A percentile compares a stretch with the other conserved stretches of the same genome.
phyloP scores from a whole-genome alignment of 2,329 filamentous ascomycete species.

The Calonectria hongkongensis region DNA sequence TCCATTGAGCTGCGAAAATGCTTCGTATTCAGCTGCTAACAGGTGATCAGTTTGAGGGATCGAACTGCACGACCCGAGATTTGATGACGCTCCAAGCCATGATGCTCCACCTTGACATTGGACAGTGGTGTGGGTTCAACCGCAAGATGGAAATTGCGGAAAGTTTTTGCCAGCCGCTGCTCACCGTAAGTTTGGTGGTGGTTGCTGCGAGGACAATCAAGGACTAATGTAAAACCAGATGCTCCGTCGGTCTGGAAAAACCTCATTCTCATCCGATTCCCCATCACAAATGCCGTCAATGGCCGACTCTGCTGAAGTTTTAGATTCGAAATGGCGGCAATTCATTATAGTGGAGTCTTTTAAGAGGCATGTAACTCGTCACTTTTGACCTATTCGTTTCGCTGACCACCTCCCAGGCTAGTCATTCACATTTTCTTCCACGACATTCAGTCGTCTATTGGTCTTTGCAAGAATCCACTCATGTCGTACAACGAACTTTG shows the following conservation, averaged over 20 bases:
- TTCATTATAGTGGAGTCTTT: conserved; percentile 48
- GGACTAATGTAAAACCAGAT: conserved; percentile 40
- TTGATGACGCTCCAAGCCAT: conserved; percentile 49
- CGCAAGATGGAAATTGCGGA: conserved; percentile 49
- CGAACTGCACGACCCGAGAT: conserved; percentile 40
- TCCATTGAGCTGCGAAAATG: background rate
- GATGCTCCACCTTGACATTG: conserved; percentile 51
- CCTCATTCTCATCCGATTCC: conserved; percentile 47
- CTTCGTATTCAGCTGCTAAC: conserved; percentile 4
- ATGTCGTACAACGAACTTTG: conserved; percentile 51
- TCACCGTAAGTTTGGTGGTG: conserved; percentile 42
- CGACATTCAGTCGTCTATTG: conserved; percentile 51
- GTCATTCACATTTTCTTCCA: conserved; percentile 51
- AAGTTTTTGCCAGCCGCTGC: conserved; percentile 43
- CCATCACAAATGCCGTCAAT: conserved; percentile 40
- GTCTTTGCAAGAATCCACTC: conserved; percentile 47
- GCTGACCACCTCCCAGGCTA: conserved; percentile 46
- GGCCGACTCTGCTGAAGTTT: conserved; percentile 42
- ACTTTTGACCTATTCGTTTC: background rate
- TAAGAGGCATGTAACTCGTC: conserved; percentile 46
- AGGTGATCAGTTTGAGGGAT: conserved; percentile 42
- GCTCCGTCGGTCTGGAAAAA: conserved; percentile 48
- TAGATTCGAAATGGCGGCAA: conserved; percentile 50
- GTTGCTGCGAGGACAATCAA: background rate
- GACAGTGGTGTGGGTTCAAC: conserved; percentile 51